These are phyloP conservation scores for Herpotrichia juniperi DNA, from an alignment of 2,329 filamentous ascomycete species.

Conservation along the genomic window DNA sequence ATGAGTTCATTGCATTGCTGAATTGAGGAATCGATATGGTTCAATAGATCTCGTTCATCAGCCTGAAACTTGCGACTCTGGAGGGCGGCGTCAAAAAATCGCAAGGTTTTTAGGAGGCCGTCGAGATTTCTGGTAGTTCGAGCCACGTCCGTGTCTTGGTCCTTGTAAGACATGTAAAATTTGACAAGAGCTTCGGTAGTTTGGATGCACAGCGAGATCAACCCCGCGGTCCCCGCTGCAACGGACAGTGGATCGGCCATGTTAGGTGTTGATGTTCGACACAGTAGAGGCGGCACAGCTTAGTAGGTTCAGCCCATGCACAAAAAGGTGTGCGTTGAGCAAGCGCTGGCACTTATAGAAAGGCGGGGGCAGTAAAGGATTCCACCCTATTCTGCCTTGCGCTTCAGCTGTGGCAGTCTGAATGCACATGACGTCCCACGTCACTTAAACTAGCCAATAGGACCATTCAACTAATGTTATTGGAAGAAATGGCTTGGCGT, in stretches of 20 bases:
- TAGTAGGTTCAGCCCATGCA: no score
- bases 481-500: no score
- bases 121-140: slow-evolving; percentile 32
- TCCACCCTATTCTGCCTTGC: no score
- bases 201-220: slow-evolving; percentile 48
- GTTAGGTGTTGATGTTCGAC: no score
- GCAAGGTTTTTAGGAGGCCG: slow-evolving; percentile 25
- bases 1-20: slow-evolving; percentile 34
- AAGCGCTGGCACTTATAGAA: no score
- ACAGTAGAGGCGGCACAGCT: no score
- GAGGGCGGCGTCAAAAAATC: slow-evolving; percentile 27
- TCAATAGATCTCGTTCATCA: slow-evolving; percentile 25
- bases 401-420: no score
- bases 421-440: no score
- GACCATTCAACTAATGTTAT: no score
- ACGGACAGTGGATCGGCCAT: slow-evolving; percentile 17
- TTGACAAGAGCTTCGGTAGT: slow-evolving; percentile 40
- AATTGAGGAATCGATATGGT: slow-evolving; percentile 30
- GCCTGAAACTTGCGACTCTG: slow-evolving; percentile 25
- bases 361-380: no score
- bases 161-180: slow-evolving; percentile 41
- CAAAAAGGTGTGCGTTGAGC: no score
- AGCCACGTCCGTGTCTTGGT: slow-evolving; percentile 30
- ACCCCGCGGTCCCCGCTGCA: slow-evolving; percentile 32
- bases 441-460: no score